phyloP scores from a whole-genome alignment of 768 basidiomycete genomes.

The Rhizopogon vulgaris region DNA sequence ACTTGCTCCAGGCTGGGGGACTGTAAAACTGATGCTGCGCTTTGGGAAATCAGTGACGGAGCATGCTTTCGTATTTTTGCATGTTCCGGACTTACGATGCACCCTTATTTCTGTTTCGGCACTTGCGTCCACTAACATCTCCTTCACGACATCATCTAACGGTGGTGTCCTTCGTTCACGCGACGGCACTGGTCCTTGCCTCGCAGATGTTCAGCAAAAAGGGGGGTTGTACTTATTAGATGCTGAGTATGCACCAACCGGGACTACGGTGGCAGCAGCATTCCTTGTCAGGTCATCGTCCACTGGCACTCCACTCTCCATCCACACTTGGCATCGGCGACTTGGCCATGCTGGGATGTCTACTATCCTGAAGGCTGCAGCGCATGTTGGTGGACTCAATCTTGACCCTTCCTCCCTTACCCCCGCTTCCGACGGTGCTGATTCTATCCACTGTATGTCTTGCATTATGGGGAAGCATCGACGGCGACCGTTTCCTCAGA shows the following conservation, averaged over 20 bases:
- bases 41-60: not conserved
- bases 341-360: not conserved
- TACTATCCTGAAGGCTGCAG: not conserved
- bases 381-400: not conserved
- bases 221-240: not conserved
- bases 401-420: not conserved
- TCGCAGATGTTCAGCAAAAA: not conserved
- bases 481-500: slow-evolving; percentile 23
- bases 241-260: not conserved
- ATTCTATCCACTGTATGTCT: slow-evolving; percentile 16
- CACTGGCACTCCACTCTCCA: not conserved
- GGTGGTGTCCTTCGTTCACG: not conserved
- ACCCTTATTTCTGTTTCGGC: not conserved
- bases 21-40: not conserved
- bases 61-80: not conserved
- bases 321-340: not conserved
- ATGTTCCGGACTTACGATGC: not conserved
- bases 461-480: slow-evolving; percentile 32
- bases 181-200: not conserved
- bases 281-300: not conserved
- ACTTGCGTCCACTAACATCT: not conserved
- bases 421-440: not conserved
- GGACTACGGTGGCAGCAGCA: not conserved
- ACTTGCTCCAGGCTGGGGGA: not conserved
- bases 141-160: not conserved